Conservation (phyloP, 2,329 filamentous ascomycete species). For the Aureobasidium sp. region DNA sequence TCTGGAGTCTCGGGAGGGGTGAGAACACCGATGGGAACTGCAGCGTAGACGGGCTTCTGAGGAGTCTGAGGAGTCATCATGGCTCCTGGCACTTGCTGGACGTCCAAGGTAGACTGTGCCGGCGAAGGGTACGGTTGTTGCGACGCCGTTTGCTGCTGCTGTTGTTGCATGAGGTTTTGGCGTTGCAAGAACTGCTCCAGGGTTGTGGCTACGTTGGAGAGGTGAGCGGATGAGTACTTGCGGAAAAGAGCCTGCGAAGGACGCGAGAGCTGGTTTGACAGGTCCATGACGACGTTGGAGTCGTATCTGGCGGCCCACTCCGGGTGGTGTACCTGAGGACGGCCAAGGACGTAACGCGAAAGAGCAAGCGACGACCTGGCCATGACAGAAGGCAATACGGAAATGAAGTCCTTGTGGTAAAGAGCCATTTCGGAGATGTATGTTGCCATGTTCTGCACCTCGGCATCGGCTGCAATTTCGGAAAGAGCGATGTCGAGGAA, state of each 20-base stretch:
- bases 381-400: constrained; percentile 83
- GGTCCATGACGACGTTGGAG: constrained; percentile 56
- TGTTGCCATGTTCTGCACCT: constrained; percentile 88
- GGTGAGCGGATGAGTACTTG: constrained; percentile 61
- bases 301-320: constrained; percentile 70
- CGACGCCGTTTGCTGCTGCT: constrained; percentile 19
- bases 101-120: constrained; percentile 20
- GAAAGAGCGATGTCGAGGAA: constrained; percentile 83
- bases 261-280: constrained; percentile 59
- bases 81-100: constrained; percentile 51
- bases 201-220: constrained; percentile 57
- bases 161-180: constrained; percentile 40
- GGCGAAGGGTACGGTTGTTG: constrained; percentile 12
- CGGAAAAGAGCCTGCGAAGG: constrained; percentile 61
- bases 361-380: constrained; percentile 81
- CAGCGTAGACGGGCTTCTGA: constrained; percentile 63
- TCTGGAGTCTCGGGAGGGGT: constrained; percentile 84
- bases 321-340: constrained; percentile 62
- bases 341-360: constrained; percentile 75
- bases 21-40: constrained; percentile 66
- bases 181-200: constrained; percentile 61
- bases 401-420: constrained; percentile 96
- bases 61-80: constrained; percentile 68
- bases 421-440: constrained; percentile 94
- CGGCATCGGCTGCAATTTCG: constrained; percentile 66